Evolutionary conservation across 1,284 basidiomycete genomes (phyloP).

Genomic region (Puccinia coronata): DNA sequence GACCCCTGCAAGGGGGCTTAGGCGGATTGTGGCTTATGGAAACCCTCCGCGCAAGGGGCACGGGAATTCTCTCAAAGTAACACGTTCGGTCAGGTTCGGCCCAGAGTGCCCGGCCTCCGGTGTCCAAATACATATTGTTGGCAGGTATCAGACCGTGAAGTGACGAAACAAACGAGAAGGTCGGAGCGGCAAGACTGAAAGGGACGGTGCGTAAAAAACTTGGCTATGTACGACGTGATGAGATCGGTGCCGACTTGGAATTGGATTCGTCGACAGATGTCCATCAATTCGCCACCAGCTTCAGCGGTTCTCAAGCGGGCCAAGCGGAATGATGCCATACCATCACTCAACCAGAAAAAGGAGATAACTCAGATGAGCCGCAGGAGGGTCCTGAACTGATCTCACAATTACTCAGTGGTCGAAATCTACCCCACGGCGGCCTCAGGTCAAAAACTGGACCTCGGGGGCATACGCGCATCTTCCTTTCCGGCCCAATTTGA

Average conservation of each 20-base stretch:
- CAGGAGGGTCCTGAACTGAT: neutral
- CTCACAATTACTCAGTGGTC: constrained; percentile 21
- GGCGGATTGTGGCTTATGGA: no score
- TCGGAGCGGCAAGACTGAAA: neutral
- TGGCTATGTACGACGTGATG: no score
- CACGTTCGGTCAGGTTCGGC: no score
- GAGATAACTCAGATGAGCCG: neutral
- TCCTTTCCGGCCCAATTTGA: constrained; percentile 41
- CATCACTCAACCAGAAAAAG: neutral
- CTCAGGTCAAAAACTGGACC: constrained; percentile 44
- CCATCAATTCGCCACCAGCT: constrained; percentile 1
- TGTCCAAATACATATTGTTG: no score
- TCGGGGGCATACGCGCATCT: constrained; percentile 32
- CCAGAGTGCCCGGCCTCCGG: no score
- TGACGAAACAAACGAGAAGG: neutral
- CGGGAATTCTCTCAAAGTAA: no score
- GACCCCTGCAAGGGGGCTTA: no score
- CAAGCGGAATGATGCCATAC: neutral
- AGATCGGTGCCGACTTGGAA: neutral
- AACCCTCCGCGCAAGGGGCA: no score
- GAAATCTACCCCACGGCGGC: constrained; percentile 6
- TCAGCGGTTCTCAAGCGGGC: neutral
- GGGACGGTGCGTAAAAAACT: neutral
- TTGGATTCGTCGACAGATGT: neutral
- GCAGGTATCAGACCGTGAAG: no score